Conservation (phyloP, 352 stramenopile species). For the Globisporangium middletonii region DNA sequence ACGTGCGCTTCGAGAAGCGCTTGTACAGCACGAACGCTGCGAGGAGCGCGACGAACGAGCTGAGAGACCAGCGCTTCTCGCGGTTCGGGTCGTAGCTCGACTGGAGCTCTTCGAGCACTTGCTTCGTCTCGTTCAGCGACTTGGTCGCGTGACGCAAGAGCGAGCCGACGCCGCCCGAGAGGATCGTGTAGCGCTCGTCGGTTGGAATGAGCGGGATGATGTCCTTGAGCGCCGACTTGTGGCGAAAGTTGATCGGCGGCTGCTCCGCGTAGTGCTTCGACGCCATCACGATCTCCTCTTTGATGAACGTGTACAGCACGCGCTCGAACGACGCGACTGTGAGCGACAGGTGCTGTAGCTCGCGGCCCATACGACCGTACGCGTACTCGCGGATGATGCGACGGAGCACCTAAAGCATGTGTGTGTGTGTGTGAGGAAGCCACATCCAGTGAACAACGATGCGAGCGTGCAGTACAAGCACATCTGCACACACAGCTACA, state of each 20-base stretch:
- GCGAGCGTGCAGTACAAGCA: not conserved
- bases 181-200: slow-evolving; percentile 75
- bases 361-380: slow-evolving; percentile 71
- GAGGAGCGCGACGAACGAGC: slow-evolving; percentile 47
- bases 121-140: slow-evolving; percentile 70
- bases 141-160: slow-evolving; percentile 79
- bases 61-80: slow-evolving; percentile 83
- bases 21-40: slow-evolving; percentile 64
- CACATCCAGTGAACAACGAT: not conserved
- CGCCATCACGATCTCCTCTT: slow-evolving; percentile 81
- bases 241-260: slow-evolving; percentile 61
- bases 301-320: slow-evolving; percentile 85
- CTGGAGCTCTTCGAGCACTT: slow-evolving; percentile 76
- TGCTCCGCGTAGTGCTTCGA: slow-evolving; percentile 53
- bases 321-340: slow-evolving; percentile 82
- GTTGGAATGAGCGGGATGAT: slow-evolving; percentile 84
- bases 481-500: not conserved
- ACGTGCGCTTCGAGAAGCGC: slow-evolving; percentile 62
- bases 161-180: slow-evolving; percentile 71
- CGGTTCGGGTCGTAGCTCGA: slow-evolving; percentile 78
- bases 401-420: slow-evolving; percentile 64
- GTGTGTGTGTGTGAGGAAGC: too few relatives aligned
- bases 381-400: slow-evolving; percentile 85
- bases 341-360: slow-evolving; percentile 82
- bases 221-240: slow-evolving; percentile 83